Base-by-base conservation (phyloP, 768 basidiomycete genomes). In the Macrolepiota fuliginosa region DNA sequence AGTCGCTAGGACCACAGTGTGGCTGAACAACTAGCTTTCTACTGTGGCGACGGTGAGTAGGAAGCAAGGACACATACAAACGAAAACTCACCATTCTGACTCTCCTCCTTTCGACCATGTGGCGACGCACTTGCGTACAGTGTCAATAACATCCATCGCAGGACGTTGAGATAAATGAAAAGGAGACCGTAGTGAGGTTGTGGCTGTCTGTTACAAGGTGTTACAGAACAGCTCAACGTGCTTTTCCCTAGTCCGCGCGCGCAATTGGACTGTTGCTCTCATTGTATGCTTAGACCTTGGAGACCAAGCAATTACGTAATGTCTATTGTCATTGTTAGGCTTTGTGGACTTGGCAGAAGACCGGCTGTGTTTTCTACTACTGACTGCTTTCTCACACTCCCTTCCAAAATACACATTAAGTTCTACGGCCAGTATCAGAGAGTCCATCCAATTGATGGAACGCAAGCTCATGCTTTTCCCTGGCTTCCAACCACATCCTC, bases 71-170 rank as follows among this genome's bases (percentile, higher is more conserved):
- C 56, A 55, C 40, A 59, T 65, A 58, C 65, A 37, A 62, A 62
- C 61, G 39, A 54, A 49, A 61, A 74, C 77, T 65, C 65, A 88
- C 89, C 88, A 89, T 76, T 87, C 82, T 2, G 76, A 72, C 64
- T 86, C 85, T 29, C 89, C 89, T 56, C 81, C 83, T 63, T 73
- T 82, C 25, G 71, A 72, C 89, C 89, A 91, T 25, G 68, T 78
- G 61, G 73, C 71, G 35, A 90, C 64, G 69, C 76, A 84, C 29
- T 67, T 73, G 62, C 77, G 79, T 46, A 89, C 80, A 59, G 67
- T 80, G 62, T 77, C 76, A 32, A 89, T 77, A 66, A 88, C 79
- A 68, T 90, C 82, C 89, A 90, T 90, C 3, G 4, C 42, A 55
- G 36, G 22, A 36, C 25, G 36, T 54, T n/a, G 40, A 13, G 42